Evolutionary conservation across 495 filamentous ascomycete genomes (phyloP).

Genomic region (Hypoxylon lenormandii): DNA sequence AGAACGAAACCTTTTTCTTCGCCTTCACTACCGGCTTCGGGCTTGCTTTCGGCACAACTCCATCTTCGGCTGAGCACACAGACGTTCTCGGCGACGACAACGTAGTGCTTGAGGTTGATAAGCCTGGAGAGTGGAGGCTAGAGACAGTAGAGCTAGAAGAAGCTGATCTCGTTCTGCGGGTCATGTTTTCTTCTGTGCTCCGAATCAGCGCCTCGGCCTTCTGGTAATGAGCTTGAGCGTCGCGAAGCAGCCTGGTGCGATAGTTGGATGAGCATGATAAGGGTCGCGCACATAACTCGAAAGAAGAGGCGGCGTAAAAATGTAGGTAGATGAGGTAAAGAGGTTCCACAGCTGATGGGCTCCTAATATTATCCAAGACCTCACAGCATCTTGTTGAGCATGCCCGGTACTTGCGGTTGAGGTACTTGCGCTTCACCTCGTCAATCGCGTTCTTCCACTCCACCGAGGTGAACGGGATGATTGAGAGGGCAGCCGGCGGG

Average conservation of each 20-base stretch:
- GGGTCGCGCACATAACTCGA: constrained; percentile 64
- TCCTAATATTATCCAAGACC: constrained; percentile 60
- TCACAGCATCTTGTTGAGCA: constrained; percentile 62
- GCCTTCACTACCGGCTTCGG: constrained; percentile 33
- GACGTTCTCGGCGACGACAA: constrained; percentile 60
- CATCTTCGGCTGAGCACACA: constrained; percentile 56
- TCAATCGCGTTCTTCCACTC: constrained; percentile 61
- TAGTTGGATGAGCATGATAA: constrained; percentile 58
- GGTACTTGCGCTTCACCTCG: constrained; percentile 62
- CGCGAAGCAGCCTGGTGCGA: constrained; percentile 60
- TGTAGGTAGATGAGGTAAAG: constrained; percentile 65
- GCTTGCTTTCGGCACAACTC: constrained; percentile 31
- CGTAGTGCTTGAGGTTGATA: constrained; percentile 55
- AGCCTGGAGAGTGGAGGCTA: constrained; percentile 59
- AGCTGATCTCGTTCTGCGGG: constrained; percentile 47
- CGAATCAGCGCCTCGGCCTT: constrained; percentile 58
- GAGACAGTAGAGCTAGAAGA: constrained; percentile 55
- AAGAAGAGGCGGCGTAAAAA: constrained; percentile 66
- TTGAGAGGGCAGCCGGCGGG: constrained; percentile 17
- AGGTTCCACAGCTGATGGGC: constrained; percentile 57
- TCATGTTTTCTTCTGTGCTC: constrained; percentile 53
- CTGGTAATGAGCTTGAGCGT: constrained; percentile 62
- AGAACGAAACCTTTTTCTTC: constrained; percentile 69
- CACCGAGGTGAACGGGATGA: constrained; percentile 32
- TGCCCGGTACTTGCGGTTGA: constrained; percentile 58